Evolutionary conservation across 1,284 basidiomycete genomes (phyloP).

Genomic region (Quambalaria eucalypti): DNA sequence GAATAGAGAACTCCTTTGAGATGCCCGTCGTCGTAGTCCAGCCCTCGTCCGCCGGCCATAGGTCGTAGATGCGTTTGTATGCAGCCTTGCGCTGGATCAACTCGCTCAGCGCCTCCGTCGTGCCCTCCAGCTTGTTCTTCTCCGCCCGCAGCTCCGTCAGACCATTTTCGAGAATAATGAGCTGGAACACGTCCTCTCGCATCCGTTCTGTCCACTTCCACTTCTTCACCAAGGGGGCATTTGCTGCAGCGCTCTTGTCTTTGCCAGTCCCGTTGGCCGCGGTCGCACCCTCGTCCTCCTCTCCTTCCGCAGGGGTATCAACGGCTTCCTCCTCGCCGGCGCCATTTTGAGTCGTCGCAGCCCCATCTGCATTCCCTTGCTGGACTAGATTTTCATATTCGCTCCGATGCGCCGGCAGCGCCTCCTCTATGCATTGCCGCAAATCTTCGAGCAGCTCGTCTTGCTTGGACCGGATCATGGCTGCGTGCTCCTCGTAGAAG

Average conservation of each 20-base stretch:
- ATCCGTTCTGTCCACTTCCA: slow-evolving; percentile 42
- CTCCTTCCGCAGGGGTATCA: background rate
- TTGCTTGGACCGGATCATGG: slow-evolving; percentile 29
- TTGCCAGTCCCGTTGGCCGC: background rate
- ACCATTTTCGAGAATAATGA: slow-evolving; percentile 41
- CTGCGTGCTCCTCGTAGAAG: slow-evolving; percentile 36
- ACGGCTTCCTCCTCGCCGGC: background rate
- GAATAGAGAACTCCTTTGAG: slow-evolving; percentile 30
- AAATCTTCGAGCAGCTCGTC: slow-evolving; percentile 34
- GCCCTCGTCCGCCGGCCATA: slow-evolving; percentile 30
- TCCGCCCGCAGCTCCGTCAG: slow-evolving; percentile 41
- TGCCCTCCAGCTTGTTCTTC: slow-evolving; percentile 36
- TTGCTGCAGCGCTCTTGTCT: background rate
- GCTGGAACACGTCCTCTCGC: slow-evolving; percentile 35
- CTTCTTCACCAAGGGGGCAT: slow-evolving; percentile 13
- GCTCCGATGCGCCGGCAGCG: background rate
- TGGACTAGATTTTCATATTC: slow-evolving; percentile 24
- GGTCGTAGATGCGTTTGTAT: slow-evolving; percentile 37
- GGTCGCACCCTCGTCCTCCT: background rate
- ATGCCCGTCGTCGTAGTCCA: slow-evolving; percentile 41
- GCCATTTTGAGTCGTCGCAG: too few relatives aligned
- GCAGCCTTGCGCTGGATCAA: slow-evolving; percentile 39
- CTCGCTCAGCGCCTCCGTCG: slow-evolving; percentile 34
- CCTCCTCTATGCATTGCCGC: slow-evolving; percentile 16
- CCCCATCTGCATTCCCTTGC: background rate